Evolutionary conservation across 2,329 filamentous ascomycete genomes (phyloP).

Genomic region (Botrytis byssoidea): DNA sequence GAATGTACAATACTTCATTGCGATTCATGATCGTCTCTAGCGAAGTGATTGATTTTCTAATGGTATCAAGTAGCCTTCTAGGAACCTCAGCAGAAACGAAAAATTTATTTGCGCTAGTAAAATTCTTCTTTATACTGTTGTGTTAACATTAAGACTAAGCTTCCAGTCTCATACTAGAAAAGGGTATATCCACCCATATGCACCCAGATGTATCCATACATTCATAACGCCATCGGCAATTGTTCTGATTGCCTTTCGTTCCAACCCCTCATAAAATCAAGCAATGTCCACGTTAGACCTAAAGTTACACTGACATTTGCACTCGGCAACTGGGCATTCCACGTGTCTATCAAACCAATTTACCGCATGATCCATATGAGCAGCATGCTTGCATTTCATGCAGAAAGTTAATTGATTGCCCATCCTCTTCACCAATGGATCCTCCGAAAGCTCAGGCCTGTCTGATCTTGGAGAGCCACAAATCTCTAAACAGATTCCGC

Average conservation of each 20-base stretch:
- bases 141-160: neutral
- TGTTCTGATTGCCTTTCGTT: neutral
- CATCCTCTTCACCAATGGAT: constrained; percentile 46
- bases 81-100: neutral
- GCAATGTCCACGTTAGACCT: constrained; percentile 16
- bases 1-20: neutral
- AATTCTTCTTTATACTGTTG: neutral
- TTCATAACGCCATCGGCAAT: constrained; percentile 1
- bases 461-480: constrained; percentile 64
- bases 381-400: constrained; percentile 64
- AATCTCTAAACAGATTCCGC: constrained; percentile 65
- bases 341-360: constrained; percentile 65
- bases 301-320: constrained; percentile 56
- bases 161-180: constrained; percentile 6
- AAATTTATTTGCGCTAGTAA: neutral
- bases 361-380: constrained; percentile 65
- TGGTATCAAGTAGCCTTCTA: neutral
- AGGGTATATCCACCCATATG: constrained; percentile 5
- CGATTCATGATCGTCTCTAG: neutral
- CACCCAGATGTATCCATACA: constrained; percentile 1
- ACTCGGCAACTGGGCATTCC: constrained; percentile 68
- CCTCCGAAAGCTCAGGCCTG: constrained; percentile 51
- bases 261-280: neutral
- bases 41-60: neutral
- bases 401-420: constrained; percentile 68